Conservation (phyloP, 2,329 filamentous ascomycete genomes). For the Rachicladosporium sp. region DNA sequence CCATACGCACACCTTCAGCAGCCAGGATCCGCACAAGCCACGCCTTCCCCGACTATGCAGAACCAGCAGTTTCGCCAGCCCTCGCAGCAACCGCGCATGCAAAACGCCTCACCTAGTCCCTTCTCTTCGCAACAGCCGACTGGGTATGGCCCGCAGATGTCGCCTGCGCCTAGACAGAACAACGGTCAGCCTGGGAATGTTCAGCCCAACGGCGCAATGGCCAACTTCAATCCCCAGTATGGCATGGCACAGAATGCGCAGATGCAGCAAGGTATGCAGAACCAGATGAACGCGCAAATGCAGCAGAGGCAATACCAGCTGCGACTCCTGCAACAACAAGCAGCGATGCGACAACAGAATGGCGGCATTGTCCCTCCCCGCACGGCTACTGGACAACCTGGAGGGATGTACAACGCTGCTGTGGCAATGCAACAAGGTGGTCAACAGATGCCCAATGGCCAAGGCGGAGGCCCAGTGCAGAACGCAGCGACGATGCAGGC, state of each 20-base stretch:
- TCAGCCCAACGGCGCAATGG: slow-evolving; percentile 14
- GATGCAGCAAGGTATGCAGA: slow-evolving; percentile 21
- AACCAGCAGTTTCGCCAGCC: slow-evolving; percentile 59
- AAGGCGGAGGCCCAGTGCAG: slow-evolving; percentile 7
- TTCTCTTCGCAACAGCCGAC: slow-evolving; percentile 43
- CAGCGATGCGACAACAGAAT: slow-evolving; percentile 40
- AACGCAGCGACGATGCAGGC: slow-evolving; percentile 9
- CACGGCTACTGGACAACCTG: slow-evolving; percentile 14
- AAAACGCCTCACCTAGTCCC: slow-evolving; percentile 83
- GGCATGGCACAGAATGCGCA: slow-evolving; percentile 21
- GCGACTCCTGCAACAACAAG: slow-evolving; percentile 66
- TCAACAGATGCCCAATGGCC: slow-evolving; percentile 14
- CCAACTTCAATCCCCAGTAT: slow-evolving; percentile 27
- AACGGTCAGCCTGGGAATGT: slow-evolving; percentile 8
- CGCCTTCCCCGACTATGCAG: slow-evolving; percentile 83
- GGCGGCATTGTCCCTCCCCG: slow-evolving; percentile 20
- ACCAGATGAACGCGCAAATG: slow-evolving; percentile 40
- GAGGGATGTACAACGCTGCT: slow-evolving; percentile 13
- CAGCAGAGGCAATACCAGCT: slow-evolving; percentile 77
- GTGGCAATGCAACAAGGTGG: slow-evolving; percentile 7
- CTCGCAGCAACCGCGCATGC: slow-evolving; percentile 46
- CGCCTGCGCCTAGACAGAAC: slow-evolving; percentile 13
- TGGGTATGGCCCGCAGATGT: slow-evolving; percentile 24
- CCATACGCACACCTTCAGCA: slow-evolving; percentile 74
- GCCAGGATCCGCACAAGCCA: slow-evolving; percentile 69